Percentiles rank a stretch among this genome's conserved stretches.
These are phyloP conservation scores for Phytophthora ramorum DNA, from an alignment of 352 stramenopile species.

Conservation along the genomic window DNA sequence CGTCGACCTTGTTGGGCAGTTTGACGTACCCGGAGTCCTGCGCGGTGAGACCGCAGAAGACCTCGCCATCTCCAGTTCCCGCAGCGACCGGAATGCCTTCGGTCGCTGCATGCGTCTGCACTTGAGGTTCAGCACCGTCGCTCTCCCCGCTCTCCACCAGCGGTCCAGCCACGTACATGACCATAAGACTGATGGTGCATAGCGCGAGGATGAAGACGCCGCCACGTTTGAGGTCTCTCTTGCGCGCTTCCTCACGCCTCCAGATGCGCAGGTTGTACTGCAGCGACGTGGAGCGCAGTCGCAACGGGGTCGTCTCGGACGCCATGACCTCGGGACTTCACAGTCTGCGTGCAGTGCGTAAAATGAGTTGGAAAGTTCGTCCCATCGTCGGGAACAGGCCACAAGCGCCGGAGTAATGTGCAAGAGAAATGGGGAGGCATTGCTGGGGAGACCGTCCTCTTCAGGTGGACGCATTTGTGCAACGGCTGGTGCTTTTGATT, in stretches of 20 bases:
- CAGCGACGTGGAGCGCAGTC: constrained; percentile 29
- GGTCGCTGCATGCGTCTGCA: constrained; percentile 31
- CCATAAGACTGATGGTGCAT: constrained; percentile 27
- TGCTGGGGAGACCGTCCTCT: constrained; percentile 10
- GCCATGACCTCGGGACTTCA: too few species aligned
- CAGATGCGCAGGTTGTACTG: constrained; percentile 38
- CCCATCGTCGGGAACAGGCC: constrained; percentile 11
- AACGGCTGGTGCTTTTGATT: constrained; percentile 28
- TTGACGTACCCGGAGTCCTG: constrained; percentile 67
- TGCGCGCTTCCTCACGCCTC: constrained; percentile 31
- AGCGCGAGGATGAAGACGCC: constrained; percentile 34
- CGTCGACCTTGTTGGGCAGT: constrained; percentile 69
- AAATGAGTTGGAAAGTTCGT: constrained; percentile 32
- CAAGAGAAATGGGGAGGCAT: constrained; percentile 19
- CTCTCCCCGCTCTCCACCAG: constrained; percentile 3
- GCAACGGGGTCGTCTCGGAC: constrained; percentile 34
- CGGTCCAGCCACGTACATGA: constrained; percentile 27
- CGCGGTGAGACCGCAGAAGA: constrained; percentile 64
- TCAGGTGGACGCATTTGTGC: constrained; percentile 13
- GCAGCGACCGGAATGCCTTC: constrained; percentile 21
- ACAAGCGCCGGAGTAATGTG: constrained; percentile 9
- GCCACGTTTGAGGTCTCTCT: constrained; percentile 32
- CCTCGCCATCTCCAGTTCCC: constrained; percentile 38
- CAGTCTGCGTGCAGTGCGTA: constrained; percentile 9
- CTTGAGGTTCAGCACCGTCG: constrained; percentile 9